A percentile compares a stretch with the other conserved stretches of the same genome.
Conservation (phyloP, 345 rosid genomes). For the Orychophragmus violaceus region DNA sequence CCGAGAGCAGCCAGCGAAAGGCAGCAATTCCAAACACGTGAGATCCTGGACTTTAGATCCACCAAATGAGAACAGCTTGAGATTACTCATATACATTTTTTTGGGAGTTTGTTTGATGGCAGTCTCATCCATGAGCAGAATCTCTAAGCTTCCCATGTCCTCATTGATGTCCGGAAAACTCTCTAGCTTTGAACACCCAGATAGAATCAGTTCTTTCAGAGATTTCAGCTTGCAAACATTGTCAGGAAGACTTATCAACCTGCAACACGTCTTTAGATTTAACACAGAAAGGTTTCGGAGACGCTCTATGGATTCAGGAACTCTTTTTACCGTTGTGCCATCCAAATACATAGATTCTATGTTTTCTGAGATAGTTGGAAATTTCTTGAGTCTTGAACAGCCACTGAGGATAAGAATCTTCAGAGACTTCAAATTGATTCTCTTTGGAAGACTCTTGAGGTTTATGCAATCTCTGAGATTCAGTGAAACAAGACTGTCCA, state of each 20-base stretch:
- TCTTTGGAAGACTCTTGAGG: conserved; percentile 21
- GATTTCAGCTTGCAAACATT: conserved; percentile 21
- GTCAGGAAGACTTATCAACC: conserved; percentile 9
- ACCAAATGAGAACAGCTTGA: conserved; percentile 20
- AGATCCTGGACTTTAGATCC: conserved; percentile 18
- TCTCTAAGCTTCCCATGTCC: conserved; percentile 29
- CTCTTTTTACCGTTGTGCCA: conserved; percentile 15
- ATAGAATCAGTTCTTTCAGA: conserved; percentile 17
- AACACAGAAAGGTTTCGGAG: conserved; percentile 5
- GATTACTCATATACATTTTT: conserved; percentile 19
- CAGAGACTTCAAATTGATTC: not conserved
- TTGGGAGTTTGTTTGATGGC: conserved; percentile 21
- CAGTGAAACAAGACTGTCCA: conserved; percentile 18
- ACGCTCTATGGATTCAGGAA: conserved; percentile 13
- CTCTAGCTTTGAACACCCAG: conserved; percentile 15
- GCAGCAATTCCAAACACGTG: conserved; percentile 5
- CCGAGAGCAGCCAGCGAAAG: conserved; percentile 21
- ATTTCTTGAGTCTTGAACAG: conserved; percentile 21
- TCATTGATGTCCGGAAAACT: conserved; percentile 11
- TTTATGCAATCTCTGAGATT: conserved; percentile 21
- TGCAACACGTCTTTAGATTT: conserved; percentile 16
- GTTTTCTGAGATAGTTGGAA: conserved; percentile 22
- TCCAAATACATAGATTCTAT: conserved; percentile 13
- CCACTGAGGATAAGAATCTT: conserved; percentile 18
- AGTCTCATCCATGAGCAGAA: conserved; percentile 19